Evolutionary conservation across 495 filamentous ascomycete genomes (phyloP), one percentile per base, ranked within the genome.

Genomic region (Chaetomidium leptoderma): DNA sequence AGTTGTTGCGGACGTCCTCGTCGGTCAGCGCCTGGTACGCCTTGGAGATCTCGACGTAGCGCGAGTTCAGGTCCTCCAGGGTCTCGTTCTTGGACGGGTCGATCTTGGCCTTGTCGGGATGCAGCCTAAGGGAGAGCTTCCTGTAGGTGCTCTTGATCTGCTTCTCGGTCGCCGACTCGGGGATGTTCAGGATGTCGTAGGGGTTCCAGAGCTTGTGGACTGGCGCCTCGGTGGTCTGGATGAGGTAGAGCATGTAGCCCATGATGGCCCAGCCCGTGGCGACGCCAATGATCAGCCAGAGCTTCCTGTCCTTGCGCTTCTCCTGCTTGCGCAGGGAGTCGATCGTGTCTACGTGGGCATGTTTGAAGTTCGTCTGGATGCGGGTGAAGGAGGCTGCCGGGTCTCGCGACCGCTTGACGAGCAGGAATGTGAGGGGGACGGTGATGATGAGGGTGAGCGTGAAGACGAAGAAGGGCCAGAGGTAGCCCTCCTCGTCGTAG

Each of bases 391-490:
- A 70, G 50, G 69, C 68, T 39, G 71, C 79, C 55, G 73, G 86
- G 80, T 80, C 87, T 81, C 88, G 88, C 72, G 81, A 90, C 13
- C 86, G 83, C 71, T 83, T 85, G 57, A 95, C 78, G 56, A 92
- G 80, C 57, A 84, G 88, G 72, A 92, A 96, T 62, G 93, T 96
- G 67, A 95, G 79, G 58, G 93, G 95, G 46, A 97, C 74, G 17
- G 92, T 95, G 75, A 97, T 79, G 55, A 98, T 85, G 68, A 85
- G 83, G 54, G 87, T 83, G 61, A 97, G 83, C 46, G 91, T 96
- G 67, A 97, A 83, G 74, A 98, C 83, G 80, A 97, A 98, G 81
- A 91, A 97, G 65, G 93, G 93, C 81, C 96, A 98, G 79, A 96
- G 96, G 85, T 96, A 87, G 43, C 92, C 92, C 85, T 97, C 62